Evolutionary conservation across 495 filamentous ascomycete species (phyloP).

Genomic region (Podospora conica): DNA sequence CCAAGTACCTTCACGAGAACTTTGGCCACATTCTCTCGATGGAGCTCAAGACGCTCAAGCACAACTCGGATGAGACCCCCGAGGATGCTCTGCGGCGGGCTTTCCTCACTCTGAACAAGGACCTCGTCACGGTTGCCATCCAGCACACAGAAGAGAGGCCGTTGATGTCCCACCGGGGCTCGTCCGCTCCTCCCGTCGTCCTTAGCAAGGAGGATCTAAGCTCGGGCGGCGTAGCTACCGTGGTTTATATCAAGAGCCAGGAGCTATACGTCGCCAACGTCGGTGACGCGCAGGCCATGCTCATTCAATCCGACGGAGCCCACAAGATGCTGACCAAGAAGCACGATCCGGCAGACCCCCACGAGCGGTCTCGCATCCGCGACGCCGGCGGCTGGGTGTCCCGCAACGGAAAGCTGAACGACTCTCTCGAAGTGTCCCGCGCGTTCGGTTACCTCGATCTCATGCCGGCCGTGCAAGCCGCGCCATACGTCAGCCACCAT

Average conservation of each 20-base stretch:
- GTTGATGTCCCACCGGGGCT: conserved; percentile 59
- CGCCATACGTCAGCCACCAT: conserved; percentile 73
- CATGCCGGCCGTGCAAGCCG: conserved; percentile 89
- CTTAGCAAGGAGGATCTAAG: conserved; percentile 81
- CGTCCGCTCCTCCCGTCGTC: conserved; percentile 57
- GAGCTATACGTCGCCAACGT: conserved; percentile 93
- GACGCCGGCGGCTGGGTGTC: conserved; percentile 95
- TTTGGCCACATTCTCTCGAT: conserved; percentile 76
- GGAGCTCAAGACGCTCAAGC: conserved; percentile 67
- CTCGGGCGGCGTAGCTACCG: conserved; percentile 86
- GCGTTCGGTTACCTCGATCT: conserved; percentile 91
- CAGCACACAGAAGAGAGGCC: conserved; percentile 69
- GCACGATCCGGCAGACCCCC: conserved; percentile 81
- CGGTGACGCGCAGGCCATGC: conserved; percentile 88
- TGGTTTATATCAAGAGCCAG: conserved; percentile 80
- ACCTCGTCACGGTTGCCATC: conserved; percentile 80
- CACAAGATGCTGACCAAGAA: conserved; percentile 76
- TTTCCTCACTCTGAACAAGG: conserved; percentile 88
- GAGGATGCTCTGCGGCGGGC: conserved; percentile 77
- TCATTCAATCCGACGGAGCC: conserved; percentile 80
- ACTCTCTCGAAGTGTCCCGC: conserved; percentile 81
- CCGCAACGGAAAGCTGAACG: conserved; percentile 87
- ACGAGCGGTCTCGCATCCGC: conserved; percentile 81
- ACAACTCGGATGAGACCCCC: conserved; percentile 57
- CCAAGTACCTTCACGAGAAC: conserved; percentile 92